phyloP scores from a whole-genome alignment of 2,329 filamentous ascomycete genomes.

The Immersiporthe knoxdaviesiana region DNA sequence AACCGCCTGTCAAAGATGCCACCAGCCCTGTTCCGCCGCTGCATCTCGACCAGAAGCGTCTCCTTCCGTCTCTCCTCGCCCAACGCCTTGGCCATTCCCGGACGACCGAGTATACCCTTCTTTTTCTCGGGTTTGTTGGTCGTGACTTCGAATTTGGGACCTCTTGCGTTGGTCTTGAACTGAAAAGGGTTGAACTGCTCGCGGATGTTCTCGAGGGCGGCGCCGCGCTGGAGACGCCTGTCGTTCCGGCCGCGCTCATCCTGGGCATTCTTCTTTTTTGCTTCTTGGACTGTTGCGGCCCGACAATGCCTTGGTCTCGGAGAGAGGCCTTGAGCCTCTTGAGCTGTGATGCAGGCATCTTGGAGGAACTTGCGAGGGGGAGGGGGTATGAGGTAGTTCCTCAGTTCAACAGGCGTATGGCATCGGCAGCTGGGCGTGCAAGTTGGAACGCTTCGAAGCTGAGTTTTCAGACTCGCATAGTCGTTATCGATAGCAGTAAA shows the following conservation, averaged over 20 bases:
- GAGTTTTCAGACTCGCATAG: conserved; percentile 18
- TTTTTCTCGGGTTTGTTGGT: conserved; percentile 63
- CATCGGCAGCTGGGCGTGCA: not conserved
- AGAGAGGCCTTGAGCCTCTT: conserved; percentile 94
- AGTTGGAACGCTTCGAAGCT: not conserved
- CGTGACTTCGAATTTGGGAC: conserved; percentile 84
- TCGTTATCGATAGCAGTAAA: conserved; percentile 38
- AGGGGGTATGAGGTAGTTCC: not conserved
- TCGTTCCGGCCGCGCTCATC: conserved; percentile 67
- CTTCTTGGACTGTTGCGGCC: conserved; percentile 94
- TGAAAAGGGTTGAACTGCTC: conserved; percentile 99
- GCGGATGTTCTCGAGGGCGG: conserved; percentile 81
- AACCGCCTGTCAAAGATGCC: conserved; percentile 92
- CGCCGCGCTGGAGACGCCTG: conserved; percentile 75
- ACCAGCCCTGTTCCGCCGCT: conserved; percentile 85
- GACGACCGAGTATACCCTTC: conserved; percentile 70
- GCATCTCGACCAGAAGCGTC: conserved; percentile 88
- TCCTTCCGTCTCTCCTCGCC: conserved; percentile 84
- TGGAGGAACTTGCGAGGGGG: conserved; percentile 31
- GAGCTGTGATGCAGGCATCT: conserved; percentile 93
- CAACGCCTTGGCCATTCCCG: conserved; percentile 80
- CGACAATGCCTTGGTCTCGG: conserved; percentile 84
- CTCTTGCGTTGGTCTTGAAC: conserved; percentile 76
- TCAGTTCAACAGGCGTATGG: conserved; percentile 21
- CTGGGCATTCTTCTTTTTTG: conserved; percentile 75